Percentiles rank a stretch among this genome's conserved stretches.
These are phyloP conservation scores for Suillus luteus DNA, from an alignment of 768 basidiomycete species.

Conservation along the genomic window DNA sequence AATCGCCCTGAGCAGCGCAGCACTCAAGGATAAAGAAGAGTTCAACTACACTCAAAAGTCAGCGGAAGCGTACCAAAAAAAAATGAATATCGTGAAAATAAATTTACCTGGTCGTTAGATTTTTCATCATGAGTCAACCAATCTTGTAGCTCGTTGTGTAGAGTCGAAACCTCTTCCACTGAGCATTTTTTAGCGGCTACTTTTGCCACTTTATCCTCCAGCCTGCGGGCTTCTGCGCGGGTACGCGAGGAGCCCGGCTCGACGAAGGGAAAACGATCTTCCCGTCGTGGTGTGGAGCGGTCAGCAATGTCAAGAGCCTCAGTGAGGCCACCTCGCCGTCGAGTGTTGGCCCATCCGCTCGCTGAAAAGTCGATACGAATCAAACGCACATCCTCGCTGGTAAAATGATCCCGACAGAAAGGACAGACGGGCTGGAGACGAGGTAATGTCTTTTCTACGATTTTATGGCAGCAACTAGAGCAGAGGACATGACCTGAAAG, in stretches of 20 bases:
- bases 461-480: conserved; percentile 73
- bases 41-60: conserved; percentile 39
- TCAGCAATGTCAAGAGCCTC: conserved; percentile 43
- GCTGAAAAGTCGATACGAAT: conserved; percentile 78
- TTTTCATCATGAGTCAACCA: conserved; percentile 68
- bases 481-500: conserved; percentile 77
- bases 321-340: conserved; percentile 53
- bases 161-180: conserved; percentile 77
- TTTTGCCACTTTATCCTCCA: conserved; percentile 78
- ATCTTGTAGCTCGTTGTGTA: conserved; percentile 78
- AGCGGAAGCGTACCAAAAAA: conserved; percentile 13
- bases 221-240: conserved; percentile 59
- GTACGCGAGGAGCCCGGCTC: conserved; percentile 43
- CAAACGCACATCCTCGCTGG: conserved; percentile 64
- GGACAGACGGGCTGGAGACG: conserved; percentile 77
- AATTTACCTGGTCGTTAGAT: conserved; percentile 59
- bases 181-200: conserved; percentile 86
- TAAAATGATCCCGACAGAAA: conserved; percentile 80
- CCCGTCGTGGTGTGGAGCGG: conserved; percentile 47
- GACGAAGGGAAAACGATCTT: conserved; percentile 49
- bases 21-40: conserved; percentile 72
- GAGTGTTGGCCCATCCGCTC: conserved; percentile 70
- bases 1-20: conserved; percentile 79
- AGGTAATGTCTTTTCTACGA: conserved; percentile 77
- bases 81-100: conserved; percentile 17